Conservation (phyloP, 2,329 filamentous ascomycete species). For the Fusarium torulosum region DNA sequence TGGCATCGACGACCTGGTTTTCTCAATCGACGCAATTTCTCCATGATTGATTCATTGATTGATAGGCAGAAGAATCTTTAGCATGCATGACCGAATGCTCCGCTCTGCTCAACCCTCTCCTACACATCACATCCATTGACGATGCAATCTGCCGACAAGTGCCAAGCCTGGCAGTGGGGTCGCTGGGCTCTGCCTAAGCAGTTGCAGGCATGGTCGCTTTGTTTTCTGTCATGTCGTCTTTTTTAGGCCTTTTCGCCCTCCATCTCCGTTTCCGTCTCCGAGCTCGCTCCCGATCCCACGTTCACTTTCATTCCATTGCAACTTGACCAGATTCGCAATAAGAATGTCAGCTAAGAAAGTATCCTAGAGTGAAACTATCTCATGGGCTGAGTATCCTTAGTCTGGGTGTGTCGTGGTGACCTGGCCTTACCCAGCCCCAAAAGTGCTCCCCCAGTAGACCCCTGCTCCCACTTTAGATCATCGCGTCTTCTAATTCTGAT, state of each 20-base stretch:
- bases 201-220: conserved; percentile 26
- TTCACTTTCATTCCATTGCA: conserved; percentile 1
- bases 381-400: not conserved
- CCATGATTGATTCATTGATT: not conserved
- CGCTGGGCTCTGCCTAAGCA: conserved; percentile 28
- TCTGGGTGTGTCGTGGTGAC: conserved; percentile 8
- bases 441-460: conserved; percentile 23
- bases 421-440: conserved; percentile 25
- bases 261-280: conserved; percentile 31
- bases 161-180: conserved; percentile 35
- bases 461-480: conserved; percentile 39
- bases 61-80: conserved; percentile 30
- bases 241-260: conserved; percentile 27
- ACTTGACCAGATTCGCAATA: conserved; percentile 3
- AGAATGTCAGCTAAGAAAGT: not conserved
- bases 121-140: conserved; percentile 21
- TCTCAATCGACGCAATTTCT: not conserved
- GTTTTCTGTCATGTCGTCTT: conserved; percentile 29
- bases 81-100: conserved; percentile 1
- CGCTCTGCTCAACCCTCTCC: conserved; percentile 4
- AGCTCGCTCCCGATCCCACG: conserved; percentile 8
- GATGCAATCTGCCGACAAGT: conserved; percentile 33
- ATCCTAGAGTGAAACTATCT: not conserved
- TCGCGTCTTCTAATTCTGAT: conserved; percentile 23
- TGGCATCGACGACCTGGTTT: too few species aligned